Conservation (phyloP, 192 early-diverging fungal genomes). For the Coemansia sp. region DNA sequence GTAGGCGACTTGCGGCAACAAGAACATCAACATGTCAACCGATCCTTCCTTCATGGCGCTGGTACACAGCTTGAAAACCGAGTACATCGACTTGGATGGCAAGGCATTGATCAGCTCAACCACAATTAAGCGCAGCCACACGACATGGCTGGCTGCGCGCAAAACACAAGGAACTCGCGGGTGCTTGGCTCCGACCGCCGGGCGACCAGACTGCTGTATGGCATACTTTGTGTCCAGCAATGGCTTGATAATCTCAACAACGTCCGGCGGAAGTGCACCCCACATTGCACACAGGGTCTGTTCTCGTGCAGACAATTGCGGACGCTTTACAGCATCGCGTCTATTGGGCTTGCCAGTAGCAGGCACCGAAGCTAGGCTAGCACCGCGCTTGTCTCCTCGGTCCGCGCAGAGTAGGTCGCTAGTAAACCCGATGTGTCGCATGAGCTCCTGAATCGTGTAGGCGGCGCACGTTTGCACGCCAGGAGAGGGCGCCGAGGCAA, state of each 20-base stretch:
- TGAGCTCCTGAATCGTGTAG: slow-evolving; percentile 46
- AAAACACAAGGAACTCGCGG: slow-evolving; percentile 17
- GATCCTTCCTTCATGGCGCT: slow-evolving; percentile 40
- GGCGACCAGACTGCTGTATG: slow-evolving; percentile 22
- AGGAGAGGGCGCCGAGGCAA: slow-evolving; percentile 46
- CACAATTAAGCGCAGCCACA: slow-evolving; percentile 38
- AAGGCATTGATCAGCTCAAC: slow-evolving; percentile 24
- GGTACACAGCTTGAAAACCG: slow-evolving; percentile 29
- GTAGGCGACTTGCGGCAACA: slow-evolving; percentile 32
- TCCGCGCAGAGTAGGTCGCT: slow-evolving; percentile 12
- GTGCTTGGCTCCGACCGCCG: background rate
- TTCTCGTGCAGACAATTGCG: background rate
- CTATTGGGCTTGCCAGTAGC: background rate
- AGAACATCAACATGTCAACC: slow-evolving; percentile 25
- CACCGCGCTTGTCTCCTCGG: background rate
- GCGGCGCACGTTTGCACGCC: slow-evolving; percentile 41
- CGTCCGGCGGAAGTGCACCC: slow-evolving; percentile 30
- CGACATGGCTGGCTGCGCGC: slow-evolving; percentile 5
- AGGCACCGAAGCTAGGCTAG: background rate
- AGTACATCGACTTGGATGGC: background rate
- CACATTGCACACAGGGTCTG: slow-evolving; percentile 30
- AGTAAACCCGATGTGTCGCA: slow-evolving; percentile 39
- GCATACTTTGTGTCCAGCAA: slow-evolving; percentile 47
- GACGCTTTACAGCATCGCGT: background rate
- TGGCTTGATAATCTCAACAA: slow-evolving; percentile 23